phyloP scores from a whole-genome alignment of 1,139 yeast species.

The Hansenula anomala region DNA sequence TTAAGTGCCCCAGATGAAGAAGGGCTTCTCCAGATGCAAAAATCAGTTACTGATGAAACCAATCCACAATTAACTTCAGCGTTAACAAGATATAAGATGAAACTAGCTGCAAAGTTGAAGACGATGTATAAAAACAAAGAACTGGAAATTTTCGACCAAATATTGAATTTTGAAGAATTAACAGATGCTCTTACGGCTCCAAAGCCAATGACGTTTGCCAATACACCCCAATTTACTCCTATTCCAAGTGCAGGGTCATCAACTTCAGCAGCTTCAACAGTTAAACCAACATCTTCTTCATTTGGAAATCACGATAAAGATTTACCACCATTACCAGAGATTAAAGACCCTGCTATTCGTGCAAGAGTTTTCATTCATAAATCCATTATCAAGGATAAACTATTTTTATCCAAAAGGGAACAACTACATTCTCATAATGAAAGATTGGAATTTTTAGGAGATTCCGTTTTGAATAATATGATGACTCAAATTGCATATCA shows the following conservation, averaged over 20 bases:
- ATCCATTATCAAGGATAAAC: conserved; percentile 59
- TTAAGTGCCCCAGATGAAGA: conserved; percentile 48
- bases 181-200: conserved; percentile 1
- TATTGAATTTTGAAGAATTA: conserved; percentile 26
- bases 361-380: conserved; percentile 80
- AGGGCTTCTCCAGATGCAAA: conserved; percentile 35
- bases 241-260: background rate
- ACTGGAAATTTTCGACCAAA: conserved; percentile 42
- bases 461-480: conserved; percentile 72
- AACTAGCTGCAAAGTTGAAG: conserved; percentile 56
- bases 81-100: conserved; percentile 51
- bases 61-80: conserved; percentile 34
- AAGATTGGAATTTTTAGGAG: conserved; percentile 90
- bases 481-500: conserved; percentile 66
- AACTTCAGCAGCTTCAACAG: background rate
- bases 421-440: conserved; percentile 72
- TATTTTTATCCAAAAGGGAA: conserved; percentile 53
- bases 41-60: conserved; percentile 31
- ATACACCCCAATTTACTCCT: conserved; percentile 1
- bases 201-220: conserved; percentile 6
- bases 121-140: conserved; percentile 44
- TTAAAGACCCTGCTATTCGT: conserved; percentile 52
- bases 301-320: conserved; percentile 18
- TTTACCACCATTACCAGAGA: conserved; percentile 65
- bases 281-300: background rate